phyloP scores from a whole-genome alignment of 257 asterid species.

The Mentha longifolia region DNA sequence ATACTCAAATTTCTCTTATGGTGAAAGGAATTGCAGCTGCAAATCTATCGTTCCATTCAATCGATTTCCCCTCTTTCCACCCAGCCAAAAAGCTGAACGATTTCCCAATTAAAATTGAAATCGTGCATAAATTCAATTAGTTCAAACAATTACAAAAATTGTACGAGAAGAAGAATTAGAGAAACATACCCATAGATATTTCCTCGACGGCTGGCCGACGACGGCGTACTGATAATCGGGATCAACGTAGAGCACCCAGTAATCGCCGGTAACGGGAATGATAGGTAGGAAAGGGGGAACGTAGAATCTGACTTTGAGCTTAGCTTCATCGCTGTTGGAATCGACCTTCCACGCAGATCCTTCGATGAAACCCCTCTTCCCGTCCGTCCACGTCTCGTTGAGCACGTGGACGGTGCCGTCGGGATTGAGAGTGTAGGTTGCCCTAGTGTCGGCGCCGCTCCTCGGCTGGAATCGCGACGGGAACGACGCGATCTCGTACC shows the following conservation, averaged over 20 bases:
- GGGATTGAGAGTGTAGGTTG: slow-evolving; percentile 66
- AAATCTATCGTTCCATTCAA: too few species aligned
- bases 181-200: slow-evolving; percentile 73
- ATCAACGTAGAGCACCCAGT: slow-evolving; percentile 65
- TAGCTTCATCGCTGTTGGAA: slow-evolving; percentile 69
- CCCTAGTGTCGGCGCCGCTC: slow-evolving; percentile 70
- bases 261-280: slow-evolving; percentile 60
- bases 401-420: slow-evolving; percentile 77
- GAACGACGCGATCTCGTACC: slow-evolving; percentile 92
- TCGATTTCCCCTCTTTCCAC: background rate
- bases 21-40: too few species aligned
- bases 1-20: too few species aligned
- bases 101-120: too few species aligned
- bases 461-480: slow-evolving; percentile 79
- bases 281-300: slow-evolving; percentile 73
- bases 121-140: too few species aligned
- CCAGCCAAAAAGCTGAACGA: background rate
- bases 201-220: slow-evolving; percentile 75
- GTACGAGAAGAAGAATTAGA: too few species aligned
- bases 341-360: slow-evolving; percentile 75
- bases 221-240: slow-evolving; percentile 56
- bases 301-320: slow-evolving; percentile 62
- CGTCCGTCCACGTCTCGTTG: slow-evolving; percentile 80
- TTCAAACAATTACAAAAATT: too few species aligned
- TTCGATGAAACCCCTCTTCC: slow-evolving; percentile 70